Evolutionary conservation across 441 rosid genomes (phyloP), one percentile per base, ranked within the genome.

Genomic region (Mallotus japonicus): DNA sequence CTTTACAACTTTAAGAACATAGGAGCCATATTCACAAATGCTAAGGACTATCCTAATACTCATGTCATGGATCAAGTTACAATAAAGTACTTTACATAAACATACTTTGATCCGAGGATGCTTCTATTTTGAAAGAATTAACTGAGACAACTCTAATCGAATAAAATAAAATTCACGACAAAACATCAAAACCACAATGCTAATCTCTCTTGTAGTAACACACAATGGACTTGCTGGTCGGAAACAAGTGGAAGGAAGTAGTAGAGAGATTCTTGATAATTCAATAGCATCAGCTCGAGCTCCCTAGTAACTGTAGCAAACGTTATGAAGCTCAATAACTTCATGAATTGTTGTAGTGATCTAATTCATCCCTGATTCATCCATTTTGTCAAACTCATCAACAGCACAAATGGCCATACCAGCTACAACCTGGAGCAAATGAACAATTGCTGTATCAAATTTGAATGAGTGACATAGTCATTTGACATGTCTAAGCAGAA

Each of bases 371-470:
- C 32, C 32, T 28, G 32, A 93, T 82, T 96, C 99, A 74, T 96
- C 99, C 98, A 96, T 93, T 88, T 96, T 96, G 83, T 96, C 98
- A 79, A 96, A 96, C 84, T 96, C 98, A 81, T 96, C 98, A 80
- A 96, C 92, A 74, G 99, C 99, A 82, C 99, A 96, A 55, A 96
- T 96, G 66, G 98, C 98, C 99, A 93, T 96, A 82, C 93, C 99
- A 53, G 98, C 99, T 71, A 96, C 85, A 58, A 93, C 99, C 99
- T 96, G 90, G 71, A 83, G 84, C 56, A 74, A 46, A 79, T 22
- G 24, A 70, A 74, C 14, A 50, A 10, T 34, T 71, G 6, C 4
- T 53, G 9, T 2, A 53, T 5, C 20, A 4, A n/a, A 15, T 4
- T 50, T 54, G 71, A 28, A 28, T 28, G 32, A 28, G 32, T 28